Percentiles rank a stretch among this genome's conserved stretches.
These are phyloP conservation scores for Solanum rostratum DNA, from an alignment of 257 asterid species.

Conservation along the genomic window DNA sequence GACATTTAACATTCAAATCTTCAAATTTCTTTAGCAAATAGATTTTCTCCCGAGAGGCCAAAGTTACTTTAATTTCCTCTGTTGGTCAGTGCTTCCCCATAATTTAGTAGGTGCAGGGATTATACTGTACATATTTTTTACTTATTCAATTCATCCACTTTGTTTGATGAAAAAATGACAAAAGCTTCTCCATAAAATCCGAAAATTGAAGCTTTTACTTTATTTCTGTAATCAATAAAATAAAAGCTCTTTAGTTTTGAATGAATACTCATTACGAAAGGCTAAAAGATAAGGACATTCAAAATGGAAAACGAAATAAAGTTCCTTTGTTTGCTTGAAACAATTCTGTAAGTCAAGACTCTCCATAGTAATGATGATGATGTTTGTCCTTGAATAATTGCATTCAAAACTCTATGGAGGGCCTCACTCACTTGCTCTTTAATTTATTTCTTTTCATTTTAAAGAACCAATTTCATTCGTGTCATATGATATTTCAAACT, in stretches of 20 bases:
- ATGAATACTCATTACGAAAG: neutral
- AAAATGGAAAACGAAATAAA: neutral
- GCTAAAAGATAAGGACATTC: neutral
- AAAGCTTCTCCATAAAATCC: neutral
- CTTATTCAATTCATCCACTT: neutral
- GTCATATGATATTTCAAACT: neutral
- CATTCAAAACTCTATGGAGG: neutral
- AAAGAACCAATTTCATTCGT: neutral
- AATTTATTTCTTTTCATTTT: neutral
- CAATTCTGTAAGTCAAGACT: neutral
- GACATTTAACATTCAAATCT: neutral
- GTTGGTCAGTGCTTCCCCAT: neutral
- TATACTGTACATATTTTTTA: neutral
- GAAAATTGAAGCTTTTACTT: neutral
- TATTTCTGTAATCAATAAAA: neutral
- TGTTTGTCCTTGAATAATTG: neutral
- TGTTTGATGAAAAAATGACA: neutral
- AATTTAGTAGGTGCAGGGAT: neutral
- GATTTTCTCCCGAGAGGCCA: neutral
- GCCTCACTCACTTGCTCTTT: neutral
- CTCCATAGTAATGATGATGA: neutral
- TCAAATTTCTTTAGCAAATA: neutral
- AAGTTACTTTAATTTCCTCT: neutral
- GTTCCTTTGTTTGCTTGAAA: neutral
- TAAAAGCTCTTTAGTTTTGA: neutral